phyloP scores from a whole-genome alignment of 441 rosid genomes.

The Populus hybrid region DNA sequence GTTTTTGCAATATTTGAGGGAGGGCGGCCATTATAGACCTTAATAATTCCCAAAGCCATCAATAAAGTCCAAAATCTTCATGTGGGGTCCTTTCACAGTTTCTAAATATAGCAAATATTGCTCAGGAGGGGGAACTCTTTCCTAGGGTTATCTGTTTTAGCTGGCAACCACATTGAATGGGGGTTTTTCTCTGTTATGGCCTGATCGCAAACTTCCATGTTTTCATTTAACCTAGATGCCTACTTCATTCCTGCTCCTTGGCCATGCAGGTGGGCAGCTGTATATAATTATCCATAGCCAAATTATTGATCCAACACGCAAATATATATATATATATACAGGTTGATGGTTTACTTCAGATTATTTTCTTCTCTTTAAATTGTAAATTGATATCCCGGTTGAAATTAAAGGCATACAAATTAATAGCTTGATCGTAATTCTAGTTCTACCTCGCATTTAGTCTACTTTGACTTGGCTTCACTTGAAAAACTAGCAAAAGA shows the following conservation, averaged over 20 bases:
- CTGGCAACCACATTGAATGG: conserved; percentile 3
- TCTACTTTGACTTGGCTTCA: neutral
- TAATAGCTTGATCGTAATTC: neutral
- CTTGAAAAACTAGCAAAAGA: neutral
- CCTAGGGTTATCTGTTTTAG: conserved; percentile 4
- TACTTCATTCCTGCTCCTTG: neutral
- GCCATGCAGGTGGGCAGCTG: neutral
- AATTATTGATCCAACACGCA: too few species aligned
- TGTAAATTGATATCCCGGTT: too few species aligned
- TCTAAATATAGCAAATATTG: conserved; percentile 12
- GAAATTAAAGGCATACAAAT: too few species aligned
- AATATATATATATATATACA: too few species aligned
- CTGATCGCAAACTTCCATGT: neutral
- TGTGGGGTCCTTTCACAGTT: conserved; percentile 16
- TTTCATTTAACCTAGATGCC: neutral
- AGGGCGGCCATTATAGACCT: conserved; percentile 6
- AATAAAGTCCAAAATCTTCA: neutral
- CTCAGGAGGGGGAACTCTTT: neutral
- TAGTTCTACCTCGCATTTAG: neutral
- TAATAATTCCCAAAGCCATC: neutral
- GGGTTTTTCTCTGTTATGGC: neutral
- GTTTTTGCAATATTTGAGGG: neutral
- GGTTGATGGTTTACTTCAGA: too few species aligned
- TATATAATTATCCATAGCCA: too few species aligned
- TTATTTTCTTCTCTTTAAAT: too few species aligned